Conservation (phyloP, 148 eudicot genomes). For the Rheum nobile region DNA sequence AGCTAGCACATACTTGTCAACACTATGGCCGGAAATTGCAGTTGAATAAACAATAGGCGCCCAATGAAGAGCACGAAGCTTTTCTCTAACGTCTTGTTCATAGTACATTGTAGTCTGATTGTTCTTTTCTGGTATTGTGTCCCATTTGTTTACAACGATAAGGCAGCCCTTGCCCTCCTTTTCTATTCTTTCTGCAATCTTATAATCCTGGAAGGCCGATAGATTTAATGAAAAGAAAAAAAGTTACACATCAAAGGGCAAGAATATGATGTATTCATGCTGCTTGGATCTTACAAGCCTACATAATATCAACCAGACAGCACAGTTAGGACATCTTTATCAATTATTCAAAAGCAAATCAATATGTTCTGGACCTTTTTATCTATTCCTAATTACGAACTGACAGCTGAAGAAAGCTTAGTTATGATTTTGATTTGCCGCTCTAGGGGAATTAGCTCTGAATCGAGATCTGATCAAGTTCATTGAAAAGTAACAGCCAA, state of each 20-base stretch:
- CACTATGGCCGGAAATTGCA: slow-evolving; percentile 78
- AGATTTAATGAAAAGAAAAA: background rate
- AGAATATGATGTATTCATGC: background rate
- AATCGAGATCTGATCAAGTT: background rate
- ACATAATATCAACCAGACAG: background rate
- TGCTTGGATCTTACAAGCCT: slow-evolving; percentile 5
- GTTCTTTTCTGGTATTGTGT: slow-evolving; percentile 88
- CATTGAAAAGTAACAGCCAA: background rate
- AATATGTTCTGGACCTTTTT: background rate
- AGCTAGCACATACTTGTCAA: slow-evolving; percentile 62
- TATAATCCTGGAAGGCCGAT: slow-evolving; percentile 50
- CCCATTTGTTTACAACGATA: slow-evolving; percentile 98
- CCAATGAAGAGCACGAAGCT: slow-evolving; percentile 86
- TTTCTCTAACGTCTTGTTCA: slow-evolving; percentile 83
- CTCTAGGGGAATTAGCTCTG: background rate
- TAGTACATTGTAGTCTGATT: slow-evolving; percentile 66
- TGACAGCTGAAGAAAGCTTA: background rate
- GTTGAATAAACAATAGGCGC: slow-evolving; percentile 97
- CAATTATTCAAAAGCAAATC: background rate
- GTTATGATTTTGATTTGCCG: background rate
- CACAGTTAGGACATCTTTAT: too few relatives aligned
- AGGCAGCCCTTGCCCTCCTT: slow-evolving; percentile 94
- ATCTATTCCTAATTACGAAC: background rate
- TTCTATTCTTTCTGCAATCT: slow-evolving; percentile 95
- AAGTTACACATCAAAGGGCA: background rate